These are phyloP conservation scores for Vaccinium myrtillus DNA, from an alignment of 148 eudicot genomes.

Conservation along the genomic window DNA sequence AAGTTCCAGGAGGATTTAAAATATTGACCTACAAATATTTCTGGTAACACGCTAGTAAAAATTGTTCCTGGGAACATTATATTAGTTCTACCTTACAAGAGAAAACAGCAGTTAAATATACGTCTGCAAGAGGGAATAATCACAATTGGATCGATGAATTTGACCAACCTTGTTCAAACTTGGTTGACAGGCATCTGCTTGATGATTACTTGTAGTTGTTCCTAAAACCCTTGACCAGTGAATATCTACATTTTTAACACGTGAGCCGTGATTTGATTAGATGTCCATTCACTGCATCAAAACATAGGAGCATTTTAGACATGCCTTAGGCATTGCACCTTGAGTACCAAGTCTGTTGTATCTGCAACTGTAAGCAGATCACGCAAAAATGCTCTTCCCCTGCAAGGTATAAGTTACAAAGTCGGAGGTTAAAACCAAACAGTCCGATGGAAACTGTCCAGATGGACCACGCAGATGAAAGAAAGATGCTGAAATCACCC, in stretches of 20 bases:
- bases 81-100: constrained; percentile 8
- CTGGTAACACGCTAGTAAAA: not conserved
- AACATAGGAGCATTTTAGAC: not conserved
- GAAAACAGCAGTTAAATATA: constrained; percentile 11
- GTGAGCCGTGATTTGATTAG: not conserved
- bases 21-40: not conserved
- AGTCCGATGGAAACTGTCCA: not conserved
- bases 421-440: constrained; percentile 10
- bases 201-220: constrained; percentile 2
- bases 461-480: not conserved
- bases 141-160: not conserved
- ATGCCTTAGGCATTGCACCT: not conserved
- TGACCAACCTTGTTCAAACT: constrained; percentile 16
- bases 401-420: constrained; percentile 6
- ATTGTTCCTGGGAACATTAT: constrained; percentile 1
- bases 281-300: not conserved
- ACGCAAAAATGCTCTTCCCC: constrained; percentile 4
- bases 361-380: constrained; percentile 6
- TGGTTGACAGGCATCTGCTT: constrained; percentile 12
- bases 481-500: not conserved
- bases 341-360: constrained; percentile 5
- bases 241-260: not conserved
- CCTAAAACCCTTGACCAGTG: not conserved
- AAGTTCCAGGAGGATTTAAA: not conserved
- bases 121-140: constrained; percentile 1